A percentile compares a stretch with the other conserved stretches of the same genome.
Evolutionary conservation across 352 stramenopile genomes (phyloP).

Genomic region (Aphanomyces cochlioides): DNA sequence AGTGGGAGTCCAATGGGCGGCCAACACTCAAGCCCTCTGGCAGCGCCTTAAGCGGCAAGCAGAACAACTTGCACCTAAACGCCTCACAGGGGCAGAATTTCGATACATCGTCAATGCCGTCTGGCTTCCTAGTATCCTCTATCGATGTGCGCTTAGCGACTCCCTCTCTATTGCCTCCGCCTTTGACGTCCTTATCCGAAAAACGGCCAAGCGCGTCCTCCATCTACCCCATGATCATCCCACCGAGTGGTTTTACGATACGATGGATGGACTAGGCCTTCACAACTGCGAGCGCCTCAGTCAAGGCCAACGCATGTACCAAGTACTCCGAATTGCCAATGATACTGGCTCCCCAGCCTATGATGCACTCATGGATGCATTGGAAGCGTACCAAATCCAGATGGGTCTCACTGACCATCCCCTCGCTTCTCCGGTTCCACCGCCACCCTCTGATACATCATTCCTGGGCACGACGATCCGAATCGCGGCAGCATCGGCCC

Average conservation of each 20-base stretch:
- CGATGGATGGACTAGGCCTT: neutral
- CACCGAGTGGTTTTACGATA: neutral
- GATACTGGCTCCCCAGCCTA: neutral
- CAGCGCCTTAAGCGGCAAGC: neutral
- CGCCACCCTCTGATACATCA: neutral
- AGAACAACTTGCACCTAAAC: neutral
- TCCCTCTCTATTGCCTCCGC: neutral
- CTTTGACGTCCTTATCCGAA: neutral
- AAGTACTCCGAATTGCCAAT: neutral
- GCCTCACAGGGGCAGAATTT: too few relatives aligned
- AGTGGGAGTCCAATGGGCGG: neutral
- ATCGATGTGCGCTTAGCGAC: neutral
- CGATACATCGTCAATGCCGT: neutral
- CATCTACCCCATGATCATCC: too few relatives aligned
- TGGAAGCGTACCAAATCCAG: neutral
- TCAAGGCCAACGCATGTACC: neutral
- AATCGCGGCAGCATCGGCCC: neutral
- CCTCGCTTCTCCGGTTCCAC: neutral
- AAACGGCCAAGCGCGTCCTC: too few relatives aligned
- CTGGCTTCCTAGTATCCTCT: neutral
- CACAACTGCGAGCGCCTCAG: neutral
- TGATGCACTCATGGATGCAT: neutral
- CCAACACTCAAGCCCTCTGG: neutral
- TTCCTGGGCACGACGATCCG: neutral
- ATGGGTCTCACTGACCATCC: neutral